Evolutionary conservation across 805 yeast species (phyloP), one percentile per base, ranked within the genome.

Genomic region (Saturnispora quitensis): DNA sequence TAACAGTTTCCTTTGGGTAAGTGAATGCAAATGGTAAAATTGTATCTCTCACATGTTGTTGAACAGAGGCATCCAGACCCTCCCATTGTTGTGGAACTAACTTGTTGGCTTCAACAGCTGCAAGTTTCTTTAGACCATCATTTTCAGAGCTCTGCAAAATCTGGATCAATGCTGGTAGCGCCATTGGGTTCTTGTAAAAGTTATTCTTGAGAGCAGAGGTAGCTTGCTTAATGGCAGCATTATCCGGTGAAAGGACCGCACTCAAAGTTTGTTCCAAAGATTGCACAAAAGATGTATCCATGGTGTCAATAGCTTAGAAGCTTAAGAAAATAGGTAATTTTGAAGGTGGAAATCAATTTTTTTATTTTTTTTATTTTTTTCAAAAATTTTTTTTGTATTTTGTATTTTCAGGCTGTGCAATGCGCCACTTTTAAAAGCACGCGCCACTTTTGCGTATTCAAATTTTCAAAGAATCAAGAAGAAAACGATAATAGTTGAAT

Each of bases 61-160:
- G 81, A 50, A 77, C 64, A 7, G 73, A 55, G 22, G 67, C 79
- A 58, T 75, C 77, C 42, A 76, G 68, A 5, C 61, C 57, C 40
- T 69, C 73, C 98, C 98, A 93, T 63, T 81, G 82, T 57, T 76
- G 73, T 50, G 75, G 64, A 40, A 90, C 80, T 63, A 86, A 78
- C 68, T 93, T 93, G 71, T 96, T 82, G 40, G 90, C 89, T 72
- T 93, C 99, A 56, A 93, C 96, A 55, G 97, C 95, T n/a, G 97
- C 95, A 55, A 93, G 75, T 69, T 89, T 96, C 62, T 87, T 85
- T 60, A 90, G 66, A 61, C 86, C 86, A 57, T 78, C 84, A 61
- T 82, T 82, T 40, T 75, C 70, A 59, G 83, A 81, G 58, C 74
- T 76, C 68, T 86, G 89, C 63, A 89, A 75, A 55, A 93, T 79